Conservation (phyloP, 2,329 filamentous ascomycete species). For the Aschersonia sp. region DNA sequence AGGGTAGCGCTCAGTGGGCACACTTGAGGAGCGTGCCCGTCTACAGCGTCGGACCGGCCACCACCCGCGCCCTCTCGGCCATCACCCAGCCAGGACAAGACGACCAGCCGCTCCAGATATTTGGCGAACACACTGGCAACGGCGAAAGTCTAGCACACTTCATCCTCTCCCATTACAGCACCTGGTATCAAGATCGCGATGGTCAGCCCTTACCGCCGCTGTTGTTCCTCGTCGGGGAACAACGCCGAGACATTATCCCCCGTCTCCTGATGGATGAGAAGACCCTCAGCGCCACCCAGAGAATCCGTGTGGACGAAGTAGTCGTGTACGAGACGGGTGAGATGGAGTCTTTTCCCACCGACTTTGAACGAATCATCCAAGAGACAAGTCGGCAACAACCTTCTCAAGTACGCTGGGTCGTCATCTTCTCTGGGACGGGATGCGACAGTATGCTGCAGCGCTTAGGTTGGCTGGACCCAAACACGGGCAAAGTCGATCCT, state of each 20-base stretch:
- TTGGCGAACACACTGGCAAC: conserved; percentile 72
- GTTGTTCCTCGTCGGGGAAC: conserved; percentile 82
- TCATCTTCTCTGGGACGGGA: conserved; percentile 57
- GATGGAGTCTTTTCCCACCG: conserved; percentile 59
- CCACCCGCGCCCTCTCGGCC: conserved; percentile 55
- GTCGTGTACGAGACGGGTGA: conserved; percentile 80
- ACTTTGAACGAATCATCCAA: conserved; percentile 42
- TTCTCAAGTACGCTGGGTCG: conserved; percentile 46
- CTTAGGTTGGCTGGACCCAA: conserved; percentile 34
- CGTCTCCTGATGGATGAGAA: conserved; percentile 51
- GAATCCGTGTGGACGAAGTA: conserved; percentile 60
- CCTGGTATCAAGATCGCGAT: conserved; percentile 27
- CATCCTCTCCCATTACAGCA: conserved; percentile 64
- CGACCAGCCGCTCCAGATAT: conserved; percentile 41
- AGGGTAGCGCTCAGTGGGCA: conserved; percentile 17
- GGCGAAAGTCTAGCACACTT: conserved; percentile 65
- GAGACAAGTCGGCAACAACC: conserved; percentile 20
- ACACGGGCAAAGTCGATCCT: conserved; percentile 23
- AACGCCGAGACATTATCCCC: conserved; percentile 79
- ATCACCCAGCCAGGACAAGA: conserved; percentile 19
- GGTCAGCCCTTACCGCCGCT: conserved; percentile 40
- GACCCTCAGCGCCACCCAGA: conserved; percentile 27
- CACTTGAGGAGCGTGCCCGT: conserved; percentile 43
- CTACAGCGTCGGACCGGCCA: conserved; percentile 72
- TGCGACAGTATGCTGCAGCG: conserved; percentile 44